These are phyloP conservation scores for Psilocybe azurescens DNA, from an alignment of 768 basidiomycete species.

Conservation along the genomic window DNA sequence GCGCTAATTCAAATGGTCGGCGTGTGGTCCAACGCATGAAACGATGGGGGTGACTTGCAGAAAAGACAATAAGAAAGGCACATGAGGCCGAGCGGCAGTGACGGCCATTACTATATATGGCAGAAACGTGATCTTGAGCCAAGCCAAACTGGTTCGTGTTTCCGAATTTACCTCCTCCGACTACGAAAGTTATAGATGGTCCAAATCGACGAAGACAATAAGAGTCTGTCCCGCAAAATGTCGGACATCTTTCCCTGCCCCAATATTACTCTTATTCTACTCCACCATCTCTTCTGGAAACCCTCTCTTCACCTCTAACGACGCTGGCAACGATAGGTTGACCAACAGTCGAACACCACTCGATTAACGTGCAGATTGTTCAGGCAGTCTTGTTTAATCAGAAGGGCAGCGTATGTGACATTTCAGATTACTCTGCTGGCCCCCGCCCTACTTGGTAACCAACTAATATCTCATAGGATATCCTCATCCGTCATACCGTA, in stretches of 20 bases:
- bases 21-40: constrained; percentile 10
- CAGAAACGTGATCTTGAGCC: constrained; percentile 15
- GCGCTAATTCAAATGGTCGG: background rate
- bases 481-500: background rate
- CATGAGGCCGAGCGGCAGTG: constrained; percentile 18
- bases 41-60: constrained; percentile 15
- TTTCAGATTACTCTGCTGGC: background rate
- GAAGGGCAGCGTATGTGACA: constrained; percentile 2
- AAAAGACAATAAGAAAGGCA: constrained; percentile 30
- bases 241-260: constrained; percentile 13
- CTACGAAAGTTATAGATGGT: constrained; percentile 16
- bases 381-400: background rate
- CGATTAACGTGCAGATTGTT: background rate
- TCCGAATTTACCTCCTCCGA: constrained; percentile 12
- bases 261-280: constrained; percentile 16
- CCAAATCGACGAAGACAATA: constrained; percentile 35
- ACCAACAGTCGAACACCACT: background rate
- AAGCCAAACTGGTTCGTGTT: constrained; percentile 16
- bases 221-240: constrained; percentile 34
- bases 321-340: constrained; percentile 10
- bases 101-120: constrained; percentile 18
- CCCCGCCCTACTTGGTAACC: background rate
- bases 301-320: constrained; percentile 3
- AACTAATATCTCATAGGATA: background rate
- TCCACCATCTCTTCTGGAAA: constrained; percentile 11